phyloP scores from a whole-genome alignment of 352 stramenopile species.

The Achlya hypogyna region DNA sequence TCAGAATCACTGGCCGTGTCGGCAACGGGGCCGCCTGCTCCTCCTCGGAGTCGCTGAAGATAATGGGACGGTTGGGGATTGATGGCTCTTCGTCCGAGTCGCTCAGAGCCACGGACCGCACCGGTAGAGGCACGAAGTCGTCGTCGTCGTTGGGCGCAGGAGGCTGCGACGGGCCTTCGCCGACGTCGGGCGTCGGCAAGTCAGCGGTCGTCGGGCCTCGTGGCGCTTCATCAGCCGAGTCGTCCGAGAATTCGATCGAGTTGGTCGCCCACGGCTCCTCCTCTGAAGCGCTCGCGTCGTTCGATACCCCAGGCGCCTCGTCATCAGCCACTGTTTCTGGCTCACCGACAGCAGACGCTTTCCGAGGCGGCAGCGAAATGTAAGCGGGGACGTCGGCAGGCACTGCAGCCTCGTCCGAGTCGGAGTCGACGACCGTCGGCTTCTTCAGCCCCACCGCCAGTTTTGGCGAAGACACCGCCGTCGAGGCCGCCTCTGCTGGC shows the following conservation, averaged over 20 bases:
- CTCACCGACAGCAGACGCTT: not conserved
- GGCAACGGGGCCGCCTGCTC: not conserved
- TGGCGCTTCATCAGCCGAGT: not conserved
- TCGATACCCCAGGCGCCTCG: not conserved
- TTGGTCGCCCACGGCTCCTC: conserved; percentile 1
- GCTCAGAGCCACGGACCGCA: not conserved
- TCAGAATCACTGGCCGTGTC: not conserved
- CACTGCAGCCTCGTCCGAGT: not conserved
- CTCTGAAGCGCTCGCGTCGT: not conserved
- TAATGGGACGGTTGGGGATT: not conserved
- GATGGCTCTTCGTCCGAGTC: not conserved
- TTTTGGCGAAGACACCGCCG: not conserved
- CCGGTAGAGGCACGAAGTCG: not conserved
- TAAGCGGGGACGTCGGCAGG: not conserved
- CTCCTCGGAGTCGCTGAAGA: not conserved
- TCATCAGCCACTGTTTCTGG: not conserved
- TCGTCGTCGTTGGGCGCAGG: not conserved
- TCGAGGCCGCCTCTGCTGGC: not conserved
- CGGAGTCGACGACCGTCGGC: not conserved
- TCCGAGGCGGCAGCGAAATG: not conserved
- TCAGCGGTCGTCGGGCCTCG: not conserved
- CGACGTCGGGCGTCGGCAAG: not conserved
- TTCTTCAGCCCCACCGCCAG: not conserved
- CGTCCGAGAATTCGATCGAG: conserved; percentile 3
- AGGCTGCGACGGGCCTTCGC: not conserved